A percentile compares a stretch with the other conserved stretches of the same genome.
Conservation (phyloP, 306 rosid genomes). For the Aeschynomene evenia region DNA sequence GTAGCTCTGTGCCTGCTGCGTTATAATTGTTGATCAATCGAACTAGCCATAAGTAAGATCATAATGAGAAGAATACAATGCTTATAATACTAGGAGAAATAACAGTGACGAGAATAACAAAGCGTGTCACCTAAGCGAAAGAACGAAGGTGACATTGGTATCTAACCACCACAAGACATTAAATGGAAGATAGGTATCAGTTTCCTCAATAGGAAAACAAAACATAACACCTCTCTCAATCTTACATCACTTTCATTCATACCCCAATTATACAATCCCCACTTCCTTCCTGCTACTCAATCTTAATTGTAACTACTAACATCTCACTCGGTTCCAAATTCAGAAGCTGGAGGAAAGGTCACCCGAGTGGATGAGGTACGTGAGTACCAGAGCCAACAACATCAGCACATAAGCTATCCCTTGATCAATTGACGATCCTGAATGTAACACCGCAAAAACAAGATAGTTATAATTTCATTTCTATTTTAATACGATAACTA, state of each 20-base stretch:
- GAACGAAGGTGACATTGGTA: slow-evolving; percentile 16
- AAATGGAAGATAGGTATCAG: not conserved
- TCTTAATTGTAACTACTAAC: too few species aligned
- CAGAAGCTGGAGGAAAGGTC: slow-evolving; percentile 43
- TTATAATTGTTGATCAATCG: not conserved
- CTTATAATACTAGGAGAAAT: not conserved
- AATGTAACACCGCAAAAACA: slow-evolving; percentile 6
- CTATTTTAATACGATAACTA: not conserved
- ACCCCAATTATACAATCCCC: not conserved
- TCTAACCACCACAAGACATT: not conserved
- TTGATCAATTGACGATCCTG: slow-evolving; percentile 67
- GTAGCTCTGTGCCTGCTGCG: not conserved
- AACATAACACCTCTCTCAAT: slow-evolving; percentile 6
- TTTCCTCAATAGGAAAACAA: not conserved
- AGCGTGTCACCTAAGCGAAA: not conserved
- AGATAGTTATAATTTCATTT: not conserved
- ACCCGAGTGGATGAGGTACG: slow-evolving; percentile 59
- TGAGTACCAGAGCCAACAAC: slow-evolving; percentile 56
- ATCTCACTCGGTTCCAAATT: too few species aligned
- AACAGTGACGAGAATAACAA: not conserved
- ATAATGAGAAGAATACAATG: not conserved
- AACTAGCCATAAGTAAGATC: not conserved
- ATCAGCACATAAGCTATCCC: slow-evolving; percentile 67
- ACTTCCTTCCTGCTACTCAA: not conserved
- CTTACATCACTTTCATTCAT: not conserved